These are phyloP conservation scores for Solanum bukasovii DNA, from an alignment of 257 asterid species.

Conservation along the genomic window DNA sequence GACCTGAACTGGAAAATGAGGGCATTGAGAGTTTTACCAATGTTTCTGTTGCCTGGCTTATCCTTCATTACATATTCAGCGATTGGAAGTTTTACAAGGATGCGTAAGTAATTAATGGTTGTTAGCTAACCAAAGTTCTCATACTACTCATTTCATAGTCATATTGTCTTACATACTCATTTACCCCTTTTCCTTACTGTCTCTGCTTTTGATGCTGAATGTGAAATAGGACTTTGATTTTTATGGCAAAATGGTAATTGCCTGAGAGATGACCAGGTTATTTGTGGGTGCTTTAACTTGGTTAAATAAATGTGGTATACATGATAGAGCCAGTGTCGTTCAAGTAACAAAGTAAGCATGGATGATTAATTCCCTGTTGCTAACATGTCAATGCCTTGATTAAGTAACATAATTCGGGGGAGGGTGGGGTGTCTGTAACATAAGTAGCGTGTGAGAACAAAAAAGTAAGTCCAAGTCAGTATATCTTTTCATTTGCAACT, in stretches of 20 bases:
- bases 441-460: neutral
- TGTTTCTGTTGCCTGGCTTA: constrained; percentile 72
- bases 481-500: neutral
- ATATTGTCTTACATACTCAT: neutral
- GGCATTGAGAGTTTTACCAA: constrained; percentile 78
- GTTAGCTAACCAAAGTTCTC: neutral
- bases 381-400: neutral
- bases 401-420: neutral
- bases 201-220: neutral
- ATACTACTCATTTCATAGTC: neutral
- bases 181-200: neutral
- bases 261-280: neutral
- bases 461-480: neutral
- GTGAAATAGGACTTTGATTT: neutral
- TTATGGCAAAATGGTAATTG: neutral
- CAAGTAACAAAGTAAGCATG: neutral
- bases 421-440: neutral
- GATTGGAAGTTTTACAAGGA: constrained; percentile 51
- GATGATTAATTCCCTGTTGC: neutral
- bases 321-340: neutral
- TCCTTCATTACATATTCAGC: constrained; percentile 42
- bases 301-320: neutral
- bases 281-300: neutral
- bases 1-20: constrained; percentile 81
- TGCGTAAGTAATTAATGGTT: constrained; percentile 49